Base-by-base conservation (phyloP, 768 basidiomycete genomes). In the Tricholoma saponaceum region DNA sequence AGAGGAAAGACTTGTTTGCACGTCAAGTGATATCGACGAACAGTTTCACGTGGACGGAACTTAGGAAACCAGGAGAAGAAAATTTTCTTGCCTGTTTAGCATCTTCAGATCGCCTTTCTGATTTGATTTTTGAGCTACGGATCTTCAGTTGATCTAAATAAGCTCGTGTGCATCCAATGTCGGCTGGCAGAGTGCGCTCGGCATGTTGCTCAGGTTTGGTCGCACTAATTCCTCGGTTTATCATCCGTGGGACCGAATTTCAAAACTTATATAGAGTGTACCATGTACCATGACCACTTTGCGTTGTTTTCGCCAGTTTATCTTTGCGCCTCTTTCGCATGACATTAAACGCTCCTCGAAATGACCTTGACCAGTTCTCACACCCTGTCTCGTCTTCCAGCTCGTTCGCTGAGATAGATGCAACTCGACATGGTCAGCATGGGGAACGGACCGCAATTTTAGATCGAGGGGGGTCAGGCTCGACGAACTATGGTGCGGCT, bases 371-470 rank as follows among this genome's bases (percentile, higher is more conserved):
- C 18, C 57, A 47, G 43, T 23, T 44, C 22, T 26, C 51, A 10
- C 52, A 51, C 37, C 13, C 51, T 37, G 39, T 56, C 25, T 60
- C 64, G 30, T 58, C 64, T 14, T 41, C 64, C 13, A 65, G 62
- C 30, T 65, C 64, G 2, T 55, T 66, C 51, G 52, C 56, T 41
- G 64, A 66, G 14, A 57, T 66, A 33, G 64, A 64, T 46, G 30
- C 9, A 10, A 39, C 22, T 14, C 46, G 46, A 51, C 60, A 33
- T 39, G 37, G 33, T 22, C 55, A 62, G 22, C 53, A 61, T 14
- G 72, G 69, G 25, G 74, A 76, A 58, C 64, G 70, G 22, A 71
- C 72, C 2, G 69, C 69, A 2, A 61, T 77, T 23, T 58, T 77
- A 47, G 75, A 77, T 52, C 58, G 55, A 16, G 63, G 52, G 6